These are phyloP conservation scores for Entomortierella lignicola DNA, from an alignment of 192 early-diverging fungal species.

Conservation along the genomic window DNA sequence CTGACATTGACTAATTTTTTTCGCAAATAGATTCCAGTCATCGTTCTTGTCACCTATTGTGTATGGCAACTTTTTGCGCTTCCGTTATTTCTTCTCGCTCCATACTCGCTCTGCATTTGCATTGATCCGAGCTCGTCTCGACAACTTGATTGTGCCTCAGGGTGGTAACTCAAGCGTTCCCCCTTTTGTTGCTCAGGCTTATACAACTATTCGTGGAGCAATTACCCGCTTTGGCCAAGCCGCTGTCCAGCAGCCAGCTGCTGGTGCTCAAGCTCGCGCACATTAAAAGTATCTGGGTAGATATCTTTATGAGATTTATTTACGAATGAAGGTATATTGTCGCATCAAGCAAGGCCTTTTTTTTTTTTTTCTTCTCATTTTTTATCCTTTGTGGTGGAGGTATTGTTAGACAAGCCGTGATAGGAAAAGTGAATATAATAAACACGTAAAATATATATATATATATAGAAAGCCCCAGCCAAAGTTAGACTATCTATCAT, in stretches of 20 bases:
- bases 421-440: neutral
- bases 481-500: too few species aligned
- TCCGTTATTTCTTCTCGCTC: slow-evolving; percentile 75
- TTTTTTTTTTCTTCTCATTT: neutral
- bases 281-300: slow-evolving; percentile 8
- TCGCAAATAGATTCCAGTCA: slow-evolving; percentile 52
- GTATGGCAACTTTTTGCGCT: slow-evolving; percentile 78
- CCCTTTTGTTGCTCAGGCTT: slow-evolving; percentile 55
- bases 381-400: too few species aligned
- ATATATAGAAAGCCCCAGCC: too few species aligned
- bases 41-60: slow-evolving; percentile 69
- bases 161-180: slow-evolving; percentile 62
- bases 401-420: neutral
- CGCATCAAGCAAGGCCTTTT: neutral
- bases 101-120: slow-evolving; percentile 61
- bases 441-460: neutral
- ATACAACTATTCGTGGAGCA: slow-evolving; percentile 39
- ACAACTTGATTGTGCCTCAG: slow-evolving; percentile 56
- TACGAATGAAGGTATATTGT: too few species aligned
- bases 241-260: slow-evolving; percentile 42
- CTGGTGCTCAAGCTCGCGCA: slow-evolving; percentile 13
- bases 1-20: neutral
- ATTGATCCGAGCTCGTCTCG: slow-evolving; percentile 52
- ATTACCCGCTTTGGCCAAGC: slow-evolving; percentile 45
- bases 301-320: neutral